These are phyloP conservation scores for Botrytis medusae DNA, from an alignment of 2,329 filamentous ascomycete species.

Conservation along the genomic window DNA sequence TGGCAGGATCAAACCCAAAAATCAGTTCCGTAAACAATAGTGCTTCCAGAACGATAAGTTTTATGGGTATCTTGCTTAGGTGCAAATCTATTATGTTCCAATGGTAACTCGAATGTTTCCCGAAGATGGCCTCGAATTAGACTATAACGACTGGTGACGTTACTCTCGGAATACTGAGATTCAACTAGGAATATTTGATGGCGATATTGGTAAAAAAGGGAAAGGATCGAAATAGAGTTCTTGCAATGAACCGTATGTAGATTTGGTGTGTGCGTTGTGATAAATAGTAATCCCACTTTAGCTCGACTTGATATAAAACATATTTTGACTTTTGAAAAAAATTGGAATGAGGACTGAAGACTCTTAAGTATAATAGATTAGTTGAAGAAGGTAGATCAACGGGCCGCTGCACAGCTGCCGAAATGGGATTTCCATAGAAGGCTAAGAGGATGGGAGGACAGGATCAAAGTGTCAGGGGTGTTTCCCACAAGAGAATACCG, in stretches of 20 bases:
- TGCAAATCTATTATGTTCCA: conserved; percentile 1
- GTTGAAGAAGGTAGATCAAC: conserved; percentile 21
- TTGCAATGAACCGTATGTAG: background rate
- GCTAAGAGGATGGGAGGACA: conserved; percentile 22
- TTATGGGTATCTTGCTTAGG: background rate
- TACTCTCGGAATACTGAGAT: background rate
- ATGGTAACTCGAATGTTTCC: background rate
- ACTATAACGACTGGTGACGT: background rate
- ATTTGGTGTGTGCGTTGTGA: background rate
- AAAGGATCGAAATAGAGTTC: background rate
- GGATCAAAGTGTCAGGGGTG: conserved; percentile 19
- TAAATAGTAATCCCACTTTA: background rate
- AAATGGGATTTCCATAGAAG: conserved; percentile 11
- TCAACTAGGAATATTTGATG: conserved; percentile 4
- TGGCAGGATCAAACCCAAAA: background rate
- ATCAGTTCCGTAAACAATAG: background rate
- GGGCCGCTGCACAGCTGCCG: conserved; percentile 22
- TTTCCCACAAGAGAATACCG: conserved; percentile 14
- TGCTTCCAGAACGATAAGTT: background rate
- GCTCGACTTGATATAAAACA: background rate
- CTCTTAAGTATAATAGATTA: conserved; percentile 17
- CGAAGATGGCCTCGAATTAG: background rate
- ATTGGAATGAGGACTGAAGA: background rate
- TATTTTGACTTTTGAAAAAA: background rate
- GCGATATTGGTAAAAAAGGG: conserved; percentile 3